These are phyloP conservation scores for Pyrenophora graminea DNA, from an alignment of 2,329 filamentous ascomycete genomes.

Conservation along the genomic window DNA sequence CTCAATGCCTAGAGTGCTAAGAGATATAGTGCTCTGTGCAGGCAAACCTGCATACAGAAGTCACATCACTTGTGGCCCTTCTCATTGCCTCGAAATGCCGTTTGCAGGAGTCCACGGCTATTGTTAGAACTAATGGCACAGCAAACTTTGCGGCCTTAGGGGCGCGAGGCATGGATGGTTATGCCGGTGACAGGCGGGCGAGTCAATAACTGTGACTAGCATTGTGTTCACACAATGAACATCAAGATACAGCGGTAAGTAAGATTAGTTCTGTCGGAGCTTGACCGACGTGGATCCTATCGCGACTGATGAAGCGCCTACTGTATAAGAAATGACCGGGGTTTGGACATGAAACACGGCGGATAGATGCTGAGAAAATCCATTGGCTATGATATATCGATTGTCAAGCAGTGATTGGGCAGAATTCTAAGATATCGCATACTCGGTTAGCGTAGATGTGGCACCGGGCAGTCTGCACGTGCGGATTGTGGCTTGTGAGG, in stretches of 20 bases:
- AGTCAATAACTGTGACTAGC: constrained; percentile 11
- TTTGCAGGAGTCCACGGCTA: constrained; percentile 3
- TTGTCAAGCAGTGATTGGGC: constrained; percentile 18
- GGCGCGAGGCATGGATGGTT: constrained; percentile 23
- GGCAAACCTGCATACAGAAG: constrained; percentile 22
- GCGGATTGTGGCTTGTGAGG: constrained; percentile 21
- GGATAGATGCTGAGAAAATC: constrained; percentile 8
- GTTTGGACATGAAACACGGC: constrained; percentile 29
- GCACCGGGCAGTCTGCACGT: constrained; percentile 6
- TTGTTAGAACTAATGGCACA: constrained; percentile 22
- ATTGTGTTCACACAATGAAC: constrained; percentile 14
- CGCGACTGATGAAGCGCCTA: constrained; percentile 18
- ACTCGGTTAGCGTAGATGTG: constrained; percentile 18
- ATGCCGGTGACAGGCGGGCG: constrained; percentile 23
- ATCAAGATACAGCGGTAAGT: constrained; percentile 17
- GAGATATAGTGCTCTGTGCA: constrained; percentile 17
- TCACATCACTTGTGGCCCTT: constrained; percentile 16
- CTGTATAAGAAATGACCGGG: constrained; percentile 20
- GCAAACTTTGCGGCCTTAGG: constrained; percentile 20
- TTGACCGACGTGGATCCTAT: constrained; percentile 35
- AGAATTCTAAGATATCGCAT: constrained; percentile 15
- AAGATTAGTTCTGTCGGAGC: constrained; percentile 16
- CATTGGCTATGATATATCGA: constrained; percentile 18
- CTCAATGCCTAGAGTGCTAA: constrained; percentile 11
- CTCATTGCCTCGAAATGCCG: constrained; percentile 9